Percentiles rank a stretch among this genome's conserved stretches.
Evolutionary conservation across 306 rosid genomes (phyloP).

Genomic region (Cucumis cinereus): DNA sequence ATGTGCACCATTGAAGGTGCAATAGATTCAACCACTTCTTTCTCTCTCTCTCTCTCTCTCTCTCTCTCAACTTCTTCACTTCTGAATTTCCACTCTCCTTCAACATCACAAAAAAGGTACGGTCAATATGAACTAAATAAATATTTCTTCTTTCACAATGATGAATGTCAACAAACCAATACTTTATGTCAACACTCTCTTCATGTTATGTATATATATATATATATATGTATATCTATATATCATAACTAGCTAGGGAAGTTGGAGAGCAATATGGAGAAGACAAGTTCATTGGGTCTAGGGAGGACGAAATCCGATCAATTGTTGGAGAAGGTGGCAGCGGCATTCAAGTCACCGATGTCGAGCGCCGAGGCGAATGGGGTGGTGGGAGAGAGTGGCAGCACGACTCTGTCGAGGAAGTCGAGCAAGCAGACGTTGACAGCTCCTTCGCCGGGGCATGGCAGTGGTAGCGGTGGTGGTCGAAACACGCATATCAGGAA

Average conservation of each 20-base stretch:
- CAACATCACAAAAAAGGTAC: conserved; percentile 15
- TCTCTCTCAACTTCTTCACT: not conserved
- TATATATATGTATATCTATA: not conserved
- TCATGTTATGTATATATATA: not conserved
- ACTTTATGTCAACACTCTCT: not conserved
- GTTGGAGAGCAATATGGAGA: conserved; percentile 34
- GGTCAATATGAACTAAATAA: not conserved
- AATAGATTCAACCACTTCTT: conserved; percentile 12
- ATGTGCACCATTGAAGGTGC: conserved; percentile 23
- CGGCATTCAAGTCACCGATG: conserved; percentile 43
- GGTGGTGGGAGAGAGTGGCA: conserved; percentile 14
- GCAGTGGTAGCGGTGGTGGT: conserved; percentile 17
- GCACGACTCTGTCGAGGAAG: conserved; percentile 37
- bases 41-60: conserved; percentile 6
- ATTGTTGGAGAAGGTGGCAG: conserved; percentile 37
- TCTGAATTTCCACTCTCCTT: conserved; percentile 4
- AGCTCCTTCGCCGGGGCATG: conserved; percentile 47
- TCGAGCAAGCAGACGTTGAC: conserved; percentile 50
- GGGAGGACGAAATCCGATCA: conserved; percentile 75
- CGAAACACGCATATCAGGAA: conserved; percentile 81
- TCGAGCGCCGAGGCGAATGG: conserved; percentile 16
- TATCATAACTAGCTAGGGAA: not conserved
- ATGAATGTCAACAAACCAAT: conserved; percentile 5
- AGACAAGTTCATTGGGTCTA: conserved; percentile 20
- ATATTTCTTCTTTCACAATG: conserved; percentile 1